Conservation (phyloP, 1,284 basidiomycete genomes). For the Melampsora larici-populina region DNA sequence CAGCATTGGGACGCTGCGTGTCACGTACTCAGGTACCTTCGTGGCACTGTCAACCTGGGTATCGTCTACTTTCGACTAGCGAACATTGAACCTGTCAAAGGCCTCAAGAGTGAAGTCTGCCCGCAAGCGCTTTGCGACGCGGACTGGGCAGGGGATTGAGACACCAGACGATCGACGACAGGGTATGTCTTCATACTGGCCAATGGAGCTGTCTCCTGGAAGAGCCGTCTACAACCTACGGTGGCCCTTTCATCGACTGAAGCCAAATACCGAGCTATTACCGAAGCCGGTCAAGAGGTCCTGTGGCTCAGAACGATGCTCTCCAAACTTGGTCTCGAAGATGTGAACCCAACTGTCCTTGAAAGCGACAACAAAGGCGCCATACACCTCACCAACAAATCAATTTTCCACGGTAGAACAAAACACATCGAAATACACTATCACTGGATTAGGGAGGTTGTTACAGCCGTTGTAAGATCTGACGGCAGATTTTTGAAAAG, state of each 20-base stretch:
- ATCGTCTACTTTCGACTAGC: no score
- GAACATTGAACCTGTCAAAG: no score
- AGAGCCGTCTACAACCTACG: neutral
- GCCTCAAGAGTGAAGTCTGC: no score
- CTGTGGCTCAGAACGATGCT: neutral
- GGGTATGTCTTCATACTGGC: neutral
- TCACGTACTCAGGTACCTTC: no score
- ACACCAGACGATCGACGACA: neutral
- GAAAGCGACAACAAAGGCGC: neutral
- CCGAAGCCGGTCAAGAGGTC: neutral
- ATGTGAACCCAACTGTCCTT: neutral
- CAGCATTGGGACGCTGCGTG: no score
- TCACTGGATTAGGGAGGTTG: neutral
- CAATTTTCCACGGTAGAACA: no score
- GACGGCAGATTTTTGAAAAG: no score
- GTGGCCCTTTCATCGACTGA: neutral
- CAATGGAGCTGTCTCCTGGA: slow-evolving; percentile 7
- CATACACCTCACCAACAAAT: neutral
- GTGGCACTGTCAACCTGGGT: no score
- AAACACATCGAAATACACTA: neutral
- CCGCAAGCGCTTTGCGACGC: no score
- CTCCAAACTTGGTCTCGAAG: neutral
- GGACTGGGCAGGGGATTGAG: no score
- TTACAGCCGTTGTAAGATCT: no score
- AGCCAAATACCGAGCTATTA: neutral